A percentile compares a stretch with the other conserved stretches of the same genome.
These are phyloP conservation scores for Paracamarosporium sp. DNA, from an alignment of 2,329 filamentous ascomycete species.

Conservation along the genomic window DNA sequence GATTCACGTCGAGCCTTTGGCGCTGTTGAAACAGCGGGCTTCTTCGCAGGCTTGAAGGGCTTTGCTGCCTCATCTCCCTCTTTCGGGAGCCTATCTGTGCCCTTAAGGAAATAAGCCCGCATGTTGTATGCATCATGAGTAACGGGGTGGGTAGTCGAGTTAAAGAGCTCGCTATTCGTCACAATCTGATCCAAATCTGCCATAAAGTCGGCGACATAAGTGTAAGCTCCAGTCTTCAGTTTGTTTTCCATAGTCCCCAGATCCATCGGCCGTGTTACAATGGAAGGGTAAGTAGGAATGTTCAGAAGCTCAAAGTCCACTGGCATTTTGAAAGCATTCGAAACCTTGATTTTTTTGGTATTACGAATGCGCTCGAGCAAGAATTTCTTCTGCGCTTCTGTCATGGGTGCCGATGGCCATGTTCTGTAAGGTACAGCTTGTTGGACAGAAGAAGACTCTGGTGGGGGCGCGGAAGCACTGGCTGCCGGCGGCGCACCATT, in stretches of 20 bases:
- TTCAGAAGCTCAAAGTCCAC: constrained; percentile 78
- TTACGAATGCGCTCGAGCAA: constrained; percentile 72
- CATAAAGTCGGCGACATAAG: constrained; percentile 73
- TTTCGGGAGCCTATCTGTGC: constrained; percentile 66
- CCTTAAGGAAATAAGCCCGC: constrained; percentile 64
- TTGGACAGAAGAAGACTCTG: constrained; percentile 38
- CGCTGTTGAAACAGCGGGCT: constrained; percentile 37
- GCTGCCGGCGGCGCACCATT: constrained; percentile 21
- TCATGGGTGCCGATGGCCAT: constrained; percentile 49
- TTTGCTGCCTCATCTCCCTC: constrained; percentile 56
- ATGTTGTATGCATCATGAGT: constrained; percentile 71
- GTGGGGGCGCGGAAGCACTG: constrained; percentile 31
- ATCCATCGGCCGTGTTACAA: constrained; percentile 83
- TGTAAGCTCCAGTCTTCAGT: constrained; percentile 74
- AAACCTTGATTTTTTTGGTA: constrained; percentile 86
- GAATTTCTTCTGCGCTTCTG: constrained; percentile 65
- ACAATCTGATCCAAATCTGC: constrained; percentile 79
- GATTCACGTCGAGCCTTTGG: constrained; percentile 57
- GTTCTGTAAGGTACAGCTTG: constrained; percentile 40
- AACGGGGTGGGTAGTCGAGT: constrained; percentile 78
- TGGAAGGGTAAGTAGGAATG: constrained; percentile 75
- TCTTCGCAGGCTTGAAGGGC: constrained; percentile 47
- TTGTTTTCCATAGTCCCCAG: constrained; percentile 82
- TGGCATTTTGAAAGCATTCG: constrained; percentile 75
- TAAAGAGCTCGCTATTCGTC: constrained; percentile 81